Conservation (phyloP, 345 rosid genomes). For the Arabis hirsuta region DNA sequence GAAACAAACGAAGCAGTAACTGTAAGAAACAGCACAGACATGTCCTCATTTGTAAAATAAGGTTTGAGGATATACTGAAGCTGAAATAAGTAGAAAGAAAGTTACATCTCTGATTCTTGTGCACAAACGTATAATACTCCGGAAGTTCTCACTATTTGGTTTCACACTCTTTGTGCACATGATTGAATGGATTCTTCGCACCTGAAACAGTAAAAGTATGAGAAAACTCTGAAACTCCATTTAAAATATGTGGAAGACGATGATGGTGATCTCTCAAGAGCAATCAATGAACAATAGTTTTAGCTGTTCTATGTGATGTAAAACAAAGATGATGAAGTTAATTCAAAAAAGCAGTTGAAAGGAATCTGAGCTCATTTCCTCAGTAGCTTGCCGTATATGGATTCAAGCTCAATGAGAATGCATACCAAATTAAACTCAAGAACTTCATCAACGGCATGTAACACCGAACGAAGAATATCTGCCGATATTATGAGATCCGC, state of each 20-base stretch:
- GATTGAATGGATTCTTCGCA: constrained; percentile 61
- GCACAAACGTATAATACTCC: constrained; percentile 66
- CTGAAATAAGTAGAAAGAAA: constrained; percentile 17
- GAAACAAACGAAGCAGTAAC: constrained; percentile 19
- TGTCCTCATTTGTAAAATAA: constrained; percentile 10
- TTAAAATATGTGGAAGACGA: constrained; percentile 12
- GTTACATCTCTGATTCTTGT: constrained; percentile 86
- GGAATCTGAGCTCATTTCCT: constrained; percentile 20
- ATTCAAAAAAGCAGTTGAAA: constrained; percentile 1
- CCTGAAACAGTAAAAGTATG: constrained; percentile 49
- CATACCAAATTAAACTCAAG: constrained; percentile 73
- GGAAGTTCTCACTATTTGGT: constrained; percentile 72
- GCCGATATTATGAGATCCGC: constrained; percentile 57
- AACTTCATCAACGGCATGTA: constrained; percentile 59
- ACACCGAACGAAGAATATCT: constrained; percentile 51
- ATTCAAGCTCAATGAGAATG: constrained; percentile 14
- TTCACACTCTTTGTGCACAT: constrained; percentile 56
- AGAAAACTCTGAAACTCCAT: constrained; percentile 2
- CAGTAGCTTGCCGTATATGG: not conserved
- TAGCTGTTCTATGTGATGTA: constrained; percentile 1
- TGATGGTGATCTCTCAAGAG: constrained; percentile 31
- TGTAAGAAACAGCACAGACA: constrained; percentile 17
- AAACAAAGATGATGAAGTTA: not conserved
- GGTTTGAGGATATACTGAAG: constrained; percentile 24
- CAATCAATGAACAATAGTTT: not conserved